Conservation (phyloP, 2,329 filamentous ascomycete species). For the Grosmannia huntii region DNA sequence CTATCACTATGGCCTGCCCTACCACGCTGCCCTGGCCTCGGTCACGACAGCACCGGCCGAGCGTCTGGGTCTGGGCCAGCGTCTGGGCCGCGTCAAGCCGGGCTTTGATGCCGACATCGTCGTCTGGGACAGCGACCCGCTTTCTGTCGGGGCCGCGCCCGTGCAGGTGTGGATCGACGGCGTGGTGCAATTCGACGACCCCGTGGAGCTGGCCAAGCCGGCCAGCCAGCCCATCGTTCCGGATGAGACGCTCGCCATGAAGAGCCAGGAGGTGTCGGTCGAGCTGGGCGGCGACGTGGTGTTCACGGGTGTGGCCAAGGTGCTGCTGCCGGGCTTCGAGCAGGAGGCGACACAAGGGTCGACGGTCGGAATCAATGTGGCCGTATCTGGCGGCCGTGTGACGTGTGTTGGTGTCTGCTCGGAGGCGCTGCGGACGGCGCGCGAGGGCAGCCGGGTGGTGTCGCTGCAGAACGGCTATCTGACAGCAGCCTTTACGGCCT, state of each 20-base stretch:
- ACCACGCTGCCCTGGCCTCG: conserved; percentile 43
- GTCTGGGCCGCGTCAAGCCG: conserved; percentile 47
- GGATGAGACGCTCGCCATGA: conserved; percentile 25
- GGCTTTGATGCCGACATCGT: conserved; percentile 50
- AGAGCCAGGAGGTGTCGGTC: conserved; percentile 23
- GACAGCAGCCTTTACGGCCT: conserved; percentile 46
- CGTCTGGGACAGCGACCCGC: conserved; percentile 50
- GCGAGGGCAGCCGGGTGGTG: conserved; percentile 24
- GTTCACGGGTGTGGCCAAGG: conserved; percentile 42
- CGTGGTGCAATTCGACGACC: conserved; percentile 40
- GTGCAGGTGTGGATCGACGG: conserved; percentile 54
- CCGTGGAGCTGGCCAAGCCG: conserved; percentile 41
- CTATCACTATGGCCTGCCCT: conserved; percentile 46
- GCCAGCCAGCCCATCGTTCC: conserved; percentile 24
- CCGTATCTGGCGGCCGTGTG: conserved; percentile 39
- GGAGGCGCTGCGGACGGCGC: conserved; percentile 21
- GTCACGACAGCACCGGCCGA: conserved; percentile 48
- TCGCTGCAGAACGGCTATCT: conserved; percentile 45
- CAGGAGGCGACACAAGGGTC: background rate
- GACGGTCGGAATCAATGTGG: conserved; percentile 26
- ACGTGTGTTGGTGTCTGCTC: conserved; percentile 42
- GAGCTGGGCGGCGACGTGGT: conserved; percentile 28
- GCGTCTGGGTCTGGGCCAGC: conserved; percentile 41
- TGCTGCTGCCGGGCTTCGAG: conserved; percentile 32
- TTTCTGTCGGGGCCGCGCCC: conserved; percentile 45